These are phyloP conservation scores for Olyra latifolia DNA, from an alignment of 176 grass and related monocot genomes.

Conservation along the genomic window DNA sequence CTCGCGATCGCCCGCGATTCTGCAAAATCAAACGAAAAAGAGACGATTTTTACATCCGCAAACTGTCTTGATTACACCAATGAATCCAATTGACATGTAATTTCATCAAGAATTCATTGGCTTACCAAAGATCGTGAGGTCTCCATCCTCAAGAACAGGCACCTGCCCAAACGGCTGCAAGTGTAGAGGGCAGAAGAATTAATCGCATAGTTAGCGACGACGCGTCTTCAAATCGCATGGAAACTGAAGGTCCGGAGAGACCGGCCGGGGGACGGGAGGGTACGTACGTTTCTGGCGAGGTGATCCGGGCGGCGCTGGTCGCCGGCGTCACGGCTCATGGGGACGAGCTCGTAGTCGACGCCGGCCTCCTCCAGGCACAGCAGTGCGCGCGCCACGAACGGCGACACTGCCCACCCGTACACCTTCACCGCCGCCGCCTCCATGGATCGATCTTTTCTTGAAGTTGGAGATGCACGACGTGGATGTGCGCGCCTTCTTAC, in stretches of 20 bases:
- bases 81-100: no score
- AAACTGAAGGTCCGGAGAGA: no score
- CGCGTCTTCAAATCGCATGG: no score
- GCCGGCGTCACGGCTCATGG: conserved; percentile 11
- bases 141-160: conserved; percentile 35
- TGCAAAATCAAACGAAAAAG: not conserved
- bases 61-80: no score
- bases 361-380: conserved; percentile 60
- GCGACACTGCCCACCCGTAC: conserved; percentile 39
- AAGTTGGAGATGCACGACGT: not conserved
- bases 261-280: no score
- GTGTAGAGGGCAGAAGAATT: no score
- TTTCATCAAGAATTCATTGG: no score
- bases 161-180: conserved; percentile 30
- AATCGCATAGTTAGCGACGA: no score
- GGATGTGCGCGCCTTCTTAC: no score
- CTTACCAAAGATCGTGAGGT: conserved; percentile 30
- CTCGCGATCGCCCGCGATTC: conserved; percentile 32
- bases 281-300: conserved; percentile 42
- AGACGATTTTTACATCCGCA: no score
- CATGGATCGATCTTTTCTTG: not conserved
- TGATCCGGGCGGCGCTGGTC: conserved; percentile 34
- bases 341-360: conserved; percentile 40
- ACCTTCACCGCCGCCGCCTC: conserved; percentile 22
- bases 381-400: conserved; percentile 45